Base-by-base conservation (phyloP, 2,329 filamentous ascomycete species). In the Byssoonygena ceratinophila region DNA sequence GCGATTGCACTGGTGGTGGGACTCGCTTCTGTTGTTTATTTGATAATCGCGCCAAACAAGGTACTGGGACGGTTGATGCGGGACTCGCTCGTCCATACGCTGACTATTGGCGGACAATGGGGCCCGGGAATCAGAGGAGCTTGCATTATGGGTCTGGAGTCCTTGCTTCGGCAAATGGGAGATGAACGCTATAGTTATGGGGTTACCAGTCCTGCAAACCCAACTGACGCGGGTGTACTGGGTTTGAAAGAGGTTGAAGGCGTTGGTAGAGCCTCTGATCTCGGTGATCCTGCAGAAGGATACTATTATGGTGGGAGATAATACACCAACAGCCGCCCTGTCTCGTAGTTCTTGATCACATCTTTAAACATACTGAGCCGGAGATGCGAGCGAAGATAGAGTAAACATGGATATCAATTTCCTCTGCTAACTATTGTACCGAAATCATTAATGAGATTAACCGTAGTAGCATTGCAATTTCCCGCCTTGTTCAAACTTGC, bases 241-340 rank as follows among this genome's bases (percentile, higher is more conserved):
- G 48, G 48, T 8, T n/a, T 51, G 3, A 51, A 51, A 31, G 48
- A 51, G 16, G 18, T 34, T n/a, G 40, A 39, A 3, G 48, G 48
- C 11, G 31, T n/a, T n/a, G 32, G 46, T 20, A 2, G 16, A 12
- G 46, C 32, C 22, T 12, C 46, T 4, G 39, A 51, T 43, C 20
- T 34, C 14, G 37, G 48, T 25, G 40, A 43, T 14, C 48, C 48
- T 44, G 9, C 23, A 1, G 37, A 51, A 34, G 48, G 48, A 34
- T 44, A 32, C n/a, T 51, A 51, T 20, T 51, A 51, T 14, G 48
- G 48, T n/a, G 48, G 48, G 12, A 51, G 48, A 34, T 51, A 22
- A 44, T 44, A n/a, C 40, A 2, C 8, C 11, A 14, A 29, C 27
- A 11, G 27, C 11, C 11, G 12, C 18, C 4, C n/a, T 6, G 18